Evolutionary conservation across 495 filamentous ascomycete genomes (phyloP).

Genomic region (Aspergillus cavernicola): DNA sequence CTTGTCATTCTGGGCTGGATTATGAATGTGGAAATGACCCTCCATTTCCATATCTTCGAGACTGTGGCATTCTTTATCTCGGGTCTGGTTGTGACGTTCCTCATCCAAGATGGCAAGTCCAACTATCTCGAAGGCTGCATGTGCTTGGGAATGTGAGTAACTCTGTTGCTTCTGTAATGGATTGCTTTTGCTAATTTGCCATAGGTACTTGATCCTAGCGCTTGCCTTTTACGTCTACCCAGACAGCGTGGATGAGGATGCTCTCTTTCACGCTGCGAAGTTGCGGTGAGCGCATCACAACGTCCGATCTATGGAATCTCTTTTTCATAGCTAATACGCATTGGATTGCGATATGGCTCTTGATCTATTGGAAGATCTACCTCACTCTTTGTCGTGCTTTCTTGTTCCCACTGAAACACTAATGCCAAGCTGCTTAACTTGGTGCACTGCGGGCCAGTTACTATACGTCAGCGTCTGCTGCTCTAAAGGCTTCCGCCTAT

Average conservation of each 20-base stretch:
- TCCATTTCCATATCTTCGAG: slow-evolving; percentile 91
- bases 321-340: neutral
- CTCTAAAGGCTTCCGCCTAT: neutral
- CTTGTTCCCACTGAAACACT: neutral
- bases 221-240: slow-evolving; percentile 89
- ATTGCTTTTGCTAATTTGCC: neutral
- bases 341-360: neutral
- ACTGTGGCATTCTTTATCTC: slow-evolving; percentile 90
- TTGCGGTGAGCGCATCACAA: neutral
- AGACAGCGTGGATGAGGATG: slow-evolving; percentile 43
- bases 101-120: slow-evolving; percentile 89
- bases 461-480: neutral
- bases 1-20: slow-evolving; percentile 92
- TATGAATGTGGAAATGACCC: slow-evolving; percentile 76
- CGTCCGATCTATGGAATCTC: neutral
- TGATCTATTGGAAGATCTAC: neutral
- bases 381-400: neutral
- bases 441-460: slow-evolving; percentile 19
- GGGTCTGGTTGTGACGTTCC: slow-evolving; percentile 86
- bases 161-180: neutral
- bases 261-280: slow-evolving; percentile 13
- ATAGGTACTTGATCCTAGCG: slow-evolving; percentile 76
- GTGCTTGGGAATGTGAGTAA: slow-evolving; percentile 71
- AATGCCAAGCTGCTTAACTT: slow-evolving; percentile 3
- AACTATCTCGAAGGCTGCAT: slow-evolving; percentile 95